phyloP scores from a whole-genome alignment of 345 rosid genomes.

The Hirschfeldia incana region DNA sequence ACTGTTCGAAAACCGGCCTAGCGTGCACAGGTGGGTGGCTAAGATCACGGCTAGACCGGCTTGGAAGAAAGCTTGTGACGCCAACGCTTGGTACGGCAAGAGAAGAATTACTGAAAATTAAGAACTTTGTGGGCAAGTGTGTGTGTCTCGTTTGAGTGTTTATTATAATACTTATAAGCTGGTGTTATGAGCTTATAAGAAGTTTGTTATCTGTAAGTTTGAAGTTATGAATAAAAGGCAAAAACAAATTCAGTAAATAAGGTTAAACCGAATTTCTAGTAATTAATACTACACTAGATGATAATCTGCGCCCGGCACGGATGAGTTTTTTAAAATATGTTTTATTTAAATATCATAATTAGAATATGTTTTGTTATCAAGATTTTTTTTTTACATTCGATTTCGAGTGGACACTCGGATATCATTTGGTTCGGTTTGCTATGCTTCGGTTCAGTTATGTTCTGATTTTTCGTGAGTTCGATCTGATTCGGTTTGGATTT shows the following conservation, averaged over 20 bases:
- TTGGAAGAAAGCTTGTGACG: conserved; percentile 56
- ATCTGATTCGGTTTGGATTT: too few relatives aligned
- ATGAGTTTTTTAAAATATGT: too few relatives aligned
- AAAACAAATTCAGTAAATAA: neutral
- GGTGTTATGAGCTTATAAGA: neutral
- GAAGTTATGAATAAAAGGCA: neutral
- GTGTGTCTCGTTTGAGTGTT: conserved; percentile 17
- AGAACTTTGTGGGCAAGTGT: neutral
- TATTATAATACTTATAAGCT: neutral
- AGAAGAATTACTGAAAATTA: neutral
- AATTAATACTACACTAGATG: too few relatives aligned
- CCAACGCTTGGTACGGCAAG: conserved; percentile 21
- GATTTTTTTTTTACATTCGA: too few relatives aligned
- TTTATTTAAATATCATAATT: too few relatives aligned
- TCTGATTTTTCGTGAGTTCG: too few relatives aligned
- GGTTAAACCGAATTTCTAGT: neutral
- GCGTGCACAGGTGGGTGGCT: conserved; percentile 49
- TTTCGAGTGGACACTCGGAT: too few relatives aligned
- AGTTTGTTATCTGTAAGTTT: neutral
- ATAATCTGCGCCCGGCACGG: too few relatives aligned
- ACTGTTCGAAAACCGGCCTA: conserved; percentile 45
- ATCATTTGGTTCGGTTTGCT: too few relatives aligned
- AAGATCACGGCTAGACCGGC: conserved; percentile 56
- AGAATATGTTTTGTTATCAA: too few relatives aligned
- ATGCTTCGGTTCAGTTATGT: too few relatives aligned